Evolutionary conservation across 2,329 filamentous ascomycete species (phyloP), one percentile per base, ranked within the genome.

Genomic region (Metarhizium sp.): DNA sequence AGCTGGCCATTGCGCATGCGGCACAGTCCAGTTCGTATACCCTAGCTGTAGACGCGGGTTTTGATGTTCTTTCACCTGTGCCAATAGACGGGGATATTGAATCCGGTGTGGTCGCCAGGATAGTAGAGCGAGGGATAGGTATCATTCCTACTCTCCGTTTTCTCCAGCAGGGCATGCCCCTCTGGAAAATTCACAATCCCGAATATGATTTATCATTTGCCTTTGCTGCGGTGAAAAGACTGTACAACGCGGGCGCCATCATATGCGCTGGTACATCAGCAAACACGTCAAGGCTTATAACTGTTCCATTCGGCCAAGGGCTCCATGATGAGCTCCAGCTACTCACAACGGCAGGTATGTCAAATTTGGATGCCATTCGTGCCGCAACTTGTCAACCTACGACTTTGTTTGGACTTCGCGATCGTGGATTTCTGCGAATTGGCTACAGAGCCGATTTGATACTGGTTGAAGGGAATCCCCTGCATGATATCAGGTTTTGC

Each of bases 251-350:
- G 4, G 66, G 67, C 7, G 63, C 69, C 20, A 58, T 60, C 5
- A 64, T 71, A 32, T 59, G 66, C 16, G 64, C 64, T 7, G 68
- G 69, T 4, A 69, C 68, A n/a, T 66, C 67, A 16, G 61, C 67
- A n/a, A 63, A 61, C 51, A 40, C 56, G 55, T 51, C 48, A 1
- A 10, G 29, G 3, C 7, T 34, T 14, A 34, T 50, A 2, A 8
- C 43, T 5, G 51, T 62, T 2, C 54, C 59, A 5, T 59, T 63
- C 36, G 62, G 62, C 20, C 32, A 54, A 50, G 58, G 54, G 14
- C 48, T 65, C n/a, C 63, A 64, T 54, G 55, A 60, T 18, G 63
- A 66, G 55, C 50, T 66, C 53, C 50, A 54, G 20, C 55, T 63
- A 4, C 58, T 66, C 1, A 59, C 60, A 2, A 54, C 55, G 5